Evolutionary conservation across 208 protist genomes (phyloP).

Genomic region (Leishmania aethiopica): DNA sequence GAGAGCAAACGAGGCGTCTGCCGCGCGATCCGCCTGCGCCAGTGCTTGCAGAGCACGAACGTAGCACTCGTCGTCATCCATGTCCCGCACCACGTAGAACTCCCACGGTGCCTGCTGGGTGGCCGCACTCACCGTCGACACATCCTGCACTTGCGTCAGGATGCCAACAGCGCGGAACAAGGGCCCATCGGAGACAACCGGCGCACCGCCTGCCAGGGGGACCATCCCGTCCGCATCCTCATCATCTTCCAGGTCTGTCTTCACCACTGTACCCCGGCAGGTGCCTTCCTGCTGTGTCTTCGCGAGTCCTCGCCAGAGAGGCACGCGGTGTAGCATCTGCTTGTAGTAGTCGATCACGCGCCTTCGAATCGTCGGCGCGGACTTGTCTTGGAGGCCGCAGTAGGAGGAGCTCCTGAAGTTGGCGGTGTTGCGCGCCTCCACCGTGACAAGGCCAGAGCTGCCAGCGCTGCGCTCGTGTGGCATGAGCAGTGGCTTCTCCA

Average conservation of each 20-base stretch:
- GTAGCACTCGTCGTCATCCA: slow-evolving; percentile 69
- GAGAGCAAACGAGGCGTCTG: slow-evolving; percentile 17
- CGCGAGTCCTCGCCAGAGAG: slow-evolving; percentile 33
- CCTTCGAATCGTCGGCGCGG: slow-evolving; percentile 13
- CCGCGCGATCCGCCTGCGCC: slow-evolving; percentile 26
- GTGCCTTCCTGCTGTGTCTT: slow-evolving; percentile 3
- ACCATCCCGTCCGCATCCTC: neutral
- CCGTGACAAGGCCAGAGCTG: neutral
- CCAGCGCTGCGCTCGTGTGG: slow-evolving; percentile 17
- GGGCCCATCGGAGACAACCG: neutral
- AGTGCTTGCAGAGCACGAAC: slow-evolving; percentile 51
- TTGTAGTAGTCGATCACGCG: slow-evolving; percentile 67
- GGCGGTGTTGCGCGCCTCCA: slow-evolving; percentile 75
- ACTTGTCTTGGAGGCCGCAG: slow-evolving; percentile 69
- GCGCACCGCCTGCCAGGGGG: neutral
- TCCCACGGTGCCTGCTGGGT: slow-evolving; percentile 77
- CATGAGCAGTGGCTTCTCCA: slow-evolving; percentile 34
- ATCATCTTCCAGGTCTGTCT: slow-evolving; percentile 21
- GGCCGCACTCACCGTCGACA: slow-evolving; percentile 30
- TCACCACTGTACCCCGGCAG: neutral
- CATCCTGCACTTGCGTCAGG: slow-evolving; percentile 70
- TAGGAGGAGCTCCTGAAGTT: slow-evolving; percentile 72
- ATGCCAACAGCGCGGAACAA: slow-evolving; percentile 68
- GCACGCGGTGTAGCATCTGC: slow-evolving; percentile 65
- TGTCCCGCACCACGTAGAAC: slow-evolving; percentile 71